Conservation (phyloP, 1,139 yeast genomes). For the Hemisphaericaspora subhashii region DNA sequence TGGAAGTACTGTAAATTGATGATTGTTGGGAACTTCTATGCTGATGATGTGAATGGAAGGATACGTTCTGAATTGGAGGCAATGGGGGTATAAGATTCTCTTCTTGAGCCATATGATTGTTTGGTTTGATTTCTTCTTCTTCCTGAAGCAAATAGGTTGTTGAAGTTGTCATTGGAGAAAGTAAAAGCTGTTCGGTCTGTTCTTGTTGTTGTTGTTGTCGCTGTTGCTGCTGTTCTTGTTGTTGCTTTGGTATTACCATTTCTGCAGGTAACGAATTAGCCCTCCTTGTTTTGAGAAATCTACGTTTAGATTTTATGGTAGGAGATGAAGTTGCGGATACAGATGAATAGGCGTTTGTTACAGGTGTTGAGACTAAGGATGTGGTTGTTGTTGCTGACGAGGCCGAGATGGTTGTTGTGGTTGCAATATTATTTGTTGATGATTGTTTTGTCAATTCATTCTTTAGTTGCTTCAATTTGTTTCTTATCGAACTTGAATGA, state of each 20-base stretch:
- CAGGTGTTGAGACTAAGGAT: background rate
- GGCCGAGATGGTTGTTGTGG: background rate
- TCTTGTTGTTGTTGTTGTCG: background rate
- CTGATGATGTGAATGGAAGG: slow-evolving; percentile 2
- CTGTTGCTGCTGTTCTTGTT: background rate
- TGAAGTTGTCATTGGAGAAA: slow-evolving; percentile 2
- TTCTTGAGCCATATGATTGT: slow-evolving; percentile 1
- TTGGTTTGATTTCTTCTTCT: background rate
- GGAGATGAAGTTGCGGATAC: background rate
- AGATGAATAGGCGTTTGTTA: background rate
- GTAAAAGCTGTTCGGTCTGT: background rate
- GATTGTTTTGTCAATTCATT: slow-evolving; percentile 2
- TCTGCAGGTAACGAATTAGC: background rate
- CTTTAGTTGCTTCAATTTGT: slow-evolving; percentile 1
- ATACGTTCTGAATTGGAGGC: slow-evolving; percentile 6
- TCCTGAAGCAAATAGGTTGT: slow-evolving; percentile 1
- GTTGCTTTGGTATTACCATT: background rate
- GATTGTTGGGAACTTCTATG: slow-evolving; percentile 2
- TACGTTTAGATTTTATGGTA: background rate
- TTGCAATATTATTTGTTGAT: no score
- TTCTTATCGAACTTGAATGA: slow-evolving; percentile 1
- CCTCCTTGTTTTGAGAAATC: background rate
- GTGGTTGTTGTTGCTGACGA: background rate
- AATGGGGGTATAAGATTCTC: slow-evolving; percentile 9
- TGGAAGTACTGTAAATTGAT: slow-evolving; percentile 1